Percentiles rank a stretch among this genome's conserved stretches.
phyloP scores from a whole-genome alignment of 441 rosid species.

The Bocquillonia castaneifolia region DNA sequence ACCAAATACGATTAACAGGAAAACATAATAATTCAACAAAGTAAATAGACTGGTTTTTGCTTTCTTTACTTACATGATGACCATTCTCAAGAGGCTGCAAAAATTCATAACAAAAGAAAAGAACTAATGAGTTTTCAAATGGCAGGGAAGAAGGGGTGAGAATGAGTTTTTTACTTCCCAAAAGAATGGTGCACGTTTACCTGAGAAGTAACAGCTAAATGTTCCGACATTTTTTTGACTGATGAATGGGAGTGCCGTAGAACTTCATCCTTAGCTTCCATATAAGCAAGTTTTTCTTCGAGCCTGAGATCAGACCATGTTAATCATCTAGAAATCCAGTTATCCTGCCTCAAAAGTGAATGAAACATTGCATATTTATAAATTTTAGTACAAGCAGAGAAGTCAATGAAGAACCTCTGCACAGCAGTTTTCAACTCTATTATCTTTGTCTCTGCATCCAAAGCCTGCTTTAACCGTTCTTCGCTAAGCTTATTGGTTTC shows the following conservation, averaged over 20 bases:
- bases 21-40: conserved; percentile 14
- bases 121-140: conserved; percentile 15
- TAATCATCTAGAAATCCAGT: conserved; percentile 18
- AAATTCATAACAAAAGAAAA: conserved; percentile 23
- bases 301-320: conserved; percentile 44
- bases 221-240: conserved; percentile 44
- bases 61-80: conserved; percentile 50
- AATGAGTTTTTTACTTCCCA: not conserved
- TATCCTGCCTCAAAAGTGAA: conserved; percentile 14
- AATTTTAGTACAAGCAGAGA: conserved; percentile 2
- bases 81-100: conserved; percentile 79
- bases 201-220: conserved; percentile 38
- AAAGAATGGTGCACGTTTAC: conserved; percentile 34
- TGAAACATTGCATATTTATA: conserved; percentile 8
- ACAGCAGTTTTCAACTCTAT: conserved; percentile 72
- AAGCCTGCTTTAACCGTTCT: conserved; percentile 66
- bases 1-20: conserved; percentile 16
- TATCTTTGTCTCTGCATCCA: conserved; percentile 74
- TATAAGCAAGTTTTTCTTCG: conserved; percentile 74
- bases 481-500: conserved; percentile 76
- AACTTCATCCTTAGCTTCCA: conserved; percentile 66
- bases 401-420: conserved; percentile 56
- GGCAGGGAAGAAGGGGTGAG: conserved; percentile 4
- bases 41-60: conserved; percentile 10
- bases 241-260: conserved; percentile 45